Base-by-base conservation (phyloP, 2,329 filamentous ascomycete genomes). In the Alternaria infectoria region DNA sequence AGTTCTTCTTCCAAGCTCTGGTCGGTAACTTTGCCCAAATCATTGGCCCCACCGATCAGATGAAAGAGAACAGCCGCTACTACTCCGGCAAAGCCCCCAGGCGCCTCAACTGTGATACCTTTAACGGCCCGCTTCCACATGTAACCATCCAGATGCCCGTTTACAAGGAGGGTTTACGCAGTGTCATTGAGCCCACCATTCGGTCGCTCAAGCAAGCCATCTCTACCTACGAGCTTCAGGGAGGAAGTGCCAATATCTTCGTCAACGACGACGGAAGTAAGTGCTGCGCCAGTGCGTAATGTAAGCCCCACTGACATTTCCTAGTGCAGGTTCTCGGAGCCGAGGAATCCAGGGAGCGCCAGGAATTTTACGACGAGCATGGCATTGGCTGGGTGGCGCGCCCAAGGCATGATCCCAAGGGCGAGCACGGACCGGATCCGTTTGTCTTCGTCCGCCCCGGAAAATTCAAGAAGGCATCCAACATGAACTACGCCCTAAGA, bases 91-190 rank as follows among this genome's bases (percentile, higher is more conserved):
- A 85, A 26, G 57, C 72, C 10, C 74, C 76, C 1, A 65, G 63
- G n/a, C 69, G 74, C n/a, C 85, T 90, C 9, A 89, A 90, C 2
- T 86, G 86, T 19, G 70, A 75, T 54, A 66, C 62, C 5, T 65
- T 62, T 84, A 91, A 51, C 79, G 82, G 80, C 1, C 56, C 52
- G 75, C 83, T 94, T 15, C 91, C 91, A 3, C 91, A 93, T 74
- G 85, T 93, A 67, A 85, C 82, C 4, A 91, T 96, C 45, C 93
- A 97, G 75, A 94, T 92, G 77, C 93, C 93, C 5, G 91, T 96
- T 0, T 96, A 96, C 83, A 96, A 95, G 79, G 93, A 96, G 78
- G 92, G 92, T 68, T 85, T 96, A 3, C 82, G 82, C 36, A 88
- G 84, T 65, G 93, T 96, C 78, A 93, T 94, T 72, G 86, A 85